Conservation (phyloP, 805 yeast genomes). For the baker's yeast (Saccharomyces cerevisiae) region DNA sequence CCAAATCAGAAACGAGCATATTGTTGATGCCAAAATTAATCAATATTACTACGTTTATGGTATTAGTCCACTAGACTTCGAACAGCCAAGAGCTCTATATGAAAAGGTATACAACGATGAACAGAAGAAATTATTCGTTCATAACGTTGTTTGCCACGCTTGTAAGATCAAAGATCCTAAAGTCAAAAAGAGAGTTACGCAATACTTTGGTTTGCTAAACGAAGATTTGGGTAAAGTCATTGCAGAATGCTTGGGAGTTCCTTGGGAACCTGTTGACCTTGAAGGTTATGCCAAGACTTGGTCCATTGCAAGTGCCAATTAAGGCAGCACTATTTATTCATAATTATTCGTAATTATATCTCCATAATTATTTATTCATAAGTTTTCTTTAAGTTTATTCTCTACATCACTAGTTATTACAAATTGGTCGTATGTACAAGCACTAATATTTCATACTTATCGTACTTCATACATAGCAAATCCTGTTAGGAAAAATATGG, state of each 20-base stretch:
- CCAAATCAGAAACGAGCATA: constrained; percentile 30
- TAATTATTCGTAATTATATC: too few species aligned
- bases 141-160: constrained; percentile 36
- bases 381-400: neutral
- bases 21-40: constrained; percentile 31
- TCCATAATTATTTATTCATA: neutral
- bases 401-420: neutral
- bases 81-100: constrained; percentile 40
- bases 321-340: neutral
- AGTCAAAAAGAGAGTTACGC: constrained; percentile 34
- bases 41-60: constrained; percentile 35
- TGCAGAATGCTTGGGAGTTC: constrained; percentile 37
- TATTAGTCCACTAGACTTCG: constrained; percentile 37
- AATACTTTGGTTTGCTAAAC: constrained; percentile 37
- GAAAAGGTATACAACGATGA: constrained; percentile 32
- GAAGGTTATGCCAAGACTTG: constrained; percentile 30
- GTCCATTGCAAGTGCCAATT: constrained; percentile 16
- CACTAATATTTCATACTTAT: neutral
- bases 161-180: constrained; percentile 24
- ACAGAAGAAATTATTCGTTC: constrained; percentile 30
- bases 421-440: neutral
- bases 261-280: constrained; percentile 29
- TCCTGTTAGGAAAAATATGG: neutral
- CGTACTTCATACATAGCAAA: neutral
- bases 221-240: constrained; percentile 33